Percentiles rank a stretch among this genome's conserved stretches.
Conservation (phyloP, 2,329 filamentous ascomycete genomes). For the Pseudogymnoascus destructans region DNA sequence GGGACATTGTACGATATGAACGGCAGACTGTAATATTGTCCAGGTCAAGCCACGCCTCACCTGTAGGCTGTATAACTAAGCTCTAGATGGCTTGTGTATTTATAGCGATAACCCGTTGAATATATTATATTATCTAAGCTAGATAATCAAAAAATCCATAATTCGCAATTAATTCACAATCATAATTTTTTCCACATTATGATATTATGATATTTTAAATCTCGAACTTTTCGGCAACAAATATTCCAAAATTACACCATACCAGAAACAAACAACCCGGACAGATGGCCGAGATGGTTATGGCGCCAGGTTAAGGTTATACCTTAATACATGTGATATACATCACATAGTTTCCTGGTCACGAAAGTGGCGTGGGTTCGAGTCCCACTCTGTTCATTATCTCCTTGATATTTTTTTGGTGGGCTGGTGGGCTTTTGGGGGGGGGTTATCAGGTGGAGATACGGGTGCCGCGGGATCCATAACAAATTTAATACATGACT, state of each 20-base stretch:
- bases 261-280: background rate
- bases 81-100: background rate
- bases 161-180: background rate
- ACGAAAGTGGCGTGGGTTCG: constrained; percentile 30
- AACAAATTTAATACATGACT: background rate
- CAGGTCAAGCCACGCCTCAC: background rate
- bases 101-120: background rate
- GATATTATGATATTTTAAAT: background rate
- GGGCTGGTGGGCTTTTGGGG: background rate
- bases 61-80: background rate
- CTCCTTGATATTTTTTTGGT: constrained; percentile 1
- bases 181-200: background rate
- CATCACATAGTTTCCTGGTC: constrained; percentile 24
- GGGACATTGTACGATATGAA: background rate
- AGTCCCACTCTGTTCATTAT: constrained; percentile 27
- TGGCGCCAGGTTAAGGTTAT: constrained; percentile 9
- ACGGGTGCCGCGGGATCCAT: background rate
- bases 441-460: background rate
- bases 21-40: background rate
- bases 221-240: background rate
- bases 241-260: background rate
- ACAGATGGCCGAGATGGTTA: constrained; percentile 5
- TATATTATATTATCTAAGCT: background rate
- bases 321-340: constrained; percentile 8
- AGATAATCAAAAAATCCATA: background rate